Conservation (phyloP, 83 land plant species). For the Isoetes engelmannii region DNA sequence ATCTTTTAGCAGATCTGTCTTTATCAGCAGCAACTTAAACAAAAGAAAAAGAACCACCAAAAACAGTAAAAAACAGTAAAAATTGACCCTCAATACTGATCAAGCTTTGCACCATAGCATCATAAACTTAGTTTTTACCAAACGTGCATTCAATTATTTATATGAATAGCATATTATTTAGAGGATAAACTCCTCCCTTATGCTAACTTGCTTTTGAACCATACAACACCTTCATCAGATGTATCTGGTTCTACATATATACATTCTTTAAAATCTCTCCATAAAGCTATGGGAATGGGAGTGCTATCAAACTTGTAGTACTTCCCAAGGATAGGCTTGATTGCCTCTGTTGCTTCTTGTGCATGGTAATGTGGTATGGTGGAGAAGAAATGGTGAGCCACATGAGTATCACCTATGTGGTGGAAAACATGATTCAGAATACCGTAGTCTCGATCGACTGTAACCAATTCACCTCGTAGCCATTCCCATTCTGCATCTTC, state of each 20-base stretch:
- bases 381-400: constrained; percentile 54
- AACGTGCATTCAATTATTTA: too few relatives aligned
- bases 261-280: constrained; percentile 27
- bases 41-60: too few relatives aligned
- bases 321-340: constrained; percentile 46
- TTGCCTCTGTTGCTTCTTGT: constrained; percentile 49
- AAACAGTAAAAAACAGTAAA: too few relatives aligned
- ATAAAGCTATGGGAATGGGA: constrained; percentile 23
- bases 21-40: too few relatives aligned
- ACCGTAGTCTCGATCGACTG: constrained; percentile 59
- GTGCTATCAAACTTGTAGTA: constrained; percentile 38
- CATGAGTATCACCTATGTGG: constrained; percentile 56
- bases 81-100: too few relatives aligned
- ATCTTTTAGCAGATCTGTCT: too few relatives aligned
- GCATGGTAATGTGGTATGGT: constrained; percentile 72
- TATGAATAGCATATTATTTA: neutral
- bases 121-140: too few relatives aligned
- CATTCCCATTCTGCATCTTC: constrained; percentile 56
- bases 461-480: constrained; percentile 50
- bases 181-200: constrained; percentile 4
- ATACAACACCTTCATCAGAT: constrained; percentile 12
- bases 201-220: constrained; percentile 24
- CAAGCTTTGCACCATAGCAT: too few relatives aligned
- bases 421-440: constrained; percentile 55
- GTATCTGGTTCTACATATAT: constrained; percentile 27